Evolutionary conservation across 108 stramenopile genomes (phyloP), one percentile per base, ranked within the genome.

Genomic region (Epithemia pelagica): DNA sequence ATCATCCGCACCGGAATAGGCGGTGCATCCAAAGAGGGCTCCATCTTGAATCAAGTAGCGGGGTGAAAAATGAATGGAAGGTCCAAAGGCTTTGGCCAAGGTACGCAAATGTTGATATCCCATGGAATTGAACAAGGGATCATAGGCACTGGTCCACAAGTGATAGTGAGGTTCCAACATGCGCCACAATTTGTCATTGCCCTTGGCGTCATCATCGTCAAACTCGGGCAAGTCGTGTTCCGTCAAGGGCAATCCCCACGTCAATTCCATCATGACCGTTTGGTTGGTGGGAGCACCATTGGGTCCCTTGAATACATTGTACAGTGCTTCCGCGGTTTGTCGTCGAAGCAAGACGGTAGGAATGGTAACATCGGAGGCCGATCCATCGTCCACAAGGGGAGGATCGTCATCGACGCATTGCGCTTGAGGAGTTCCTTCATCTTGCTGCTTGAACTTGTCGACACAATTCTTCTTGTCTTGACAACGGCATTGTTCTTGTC

Each of bases 351-450:
- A 79, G 64, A 95, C 84, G 58, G 91, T 81, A 22, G 97, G 96
- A 32, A 98, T 95, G 64, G 88, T 72, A 78, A 98, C 92, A 61
- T 97, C 97, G 1, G 70, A 67, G 7, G 96, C 97, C 19, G 80
- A 82, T 19, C 97, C 97, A 67, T 98, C 97, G 66, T 98, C 96
- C 25, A 96, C 96, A 95, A 98, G 95, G 25, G 22, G 22, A 5
- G 56, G 56, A 58, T 58, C 56, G 15, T 7, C 5, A 8, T 58
- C 56, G 7, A 26, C 5, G 26, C 56, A 58, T 15, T 46, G 5
- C 10, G 5, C 5, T 46, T 46, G 37, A 5, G 37, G 5, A 15
- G 37, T 46, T 10, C 37, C 5, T 15, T 46, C 37, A 26, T 58
- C 56, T 19, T 20, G 15, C 20, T 52, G 15, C n/a, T n/a, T n/a